Percentiles rank a stretch among this genome's conserved stretches.
Conservation (phyloP, 129 eudicot species). For the Dittrichia graveolens region DNA sequence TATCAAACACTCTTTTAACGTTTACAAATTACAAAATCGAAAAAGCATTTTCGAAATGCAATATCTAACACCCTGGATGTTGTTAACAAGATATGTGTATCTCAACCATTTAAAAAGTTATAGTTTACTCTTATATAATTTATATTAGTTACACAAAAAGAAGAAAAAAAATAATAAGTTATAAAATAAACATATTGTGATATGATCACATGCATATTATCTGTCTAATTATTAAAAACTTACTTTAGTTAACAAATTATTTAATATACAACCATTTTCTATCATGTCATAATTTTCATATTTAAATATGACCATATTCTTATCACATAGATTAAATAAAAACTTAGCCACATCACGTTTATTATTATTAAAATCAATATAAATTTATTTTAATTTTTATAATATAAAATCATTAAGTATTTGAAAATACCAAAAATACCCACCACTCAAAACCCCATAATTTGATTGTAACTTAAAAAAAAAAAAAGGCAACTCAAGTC, state of each 20-base stretch:
- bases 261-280: background rate
- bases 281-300: background rate
- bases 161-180: too few species aligned
- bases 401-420: background rate
- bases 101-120: too few species aligned
- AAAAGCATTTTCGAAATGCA: too few species aligned
- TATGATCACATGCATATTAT: background rate
- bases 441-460: slow-evolving; percentile 21
- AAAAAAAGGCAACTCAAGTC: background rate
- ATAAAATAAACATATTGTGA: background rate
- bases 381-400: background rate
- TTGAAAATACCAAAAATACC: slow-evolving; percentile 14
- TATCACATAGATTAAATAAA: background rate
- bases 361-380: background rate
- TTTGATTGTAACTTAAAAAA: slow-evolving; percentile 1
- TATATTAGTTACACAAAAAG: too few species aligned
- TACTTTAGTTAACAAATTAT: background rate
- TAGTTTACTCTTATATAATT: too few species aligned
- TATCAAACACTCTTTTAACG: too few species aligned
- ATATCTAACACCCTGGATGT: too few species aligned
- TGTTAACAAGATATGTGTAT: background rate
- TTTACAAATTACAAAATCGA: too few species aligned
- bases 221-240: background rate
- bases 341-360: background rate
- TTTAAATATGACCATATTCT: background rate